phyloP scores from a whole-genome alignment of 2,329 filamentous ascomycete genomes.

The Exophiala aquamarina region DNA sequence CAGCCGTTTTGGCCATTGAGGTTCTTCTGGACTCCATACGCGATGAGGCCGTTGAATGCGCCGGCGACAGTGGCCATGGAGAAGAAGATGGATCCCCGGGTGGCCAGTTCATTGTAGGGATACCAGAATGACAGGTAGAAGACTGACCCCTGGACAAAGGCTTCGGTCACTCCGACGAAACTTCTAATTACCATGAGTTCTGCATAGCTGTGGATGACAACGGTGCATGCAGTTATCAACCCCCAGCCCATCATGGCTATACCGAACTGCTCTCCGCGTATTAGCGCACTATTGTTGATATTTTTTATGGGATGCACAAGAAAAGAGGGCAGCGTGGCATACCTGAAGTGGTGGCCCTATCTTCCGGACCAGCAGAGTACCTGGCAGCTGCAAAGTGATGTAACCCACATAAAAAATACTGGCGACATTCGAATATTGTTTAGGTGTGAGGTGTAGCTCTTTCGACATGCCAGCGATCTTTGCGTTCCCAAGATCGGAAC shows the following conservation, averaged over 20 bases:
- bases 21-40: conserved; percentile 49
- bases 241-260: conserved; percentile 9
- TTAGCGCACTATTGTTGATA: background rate
- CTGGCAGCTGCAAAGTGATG: conserved; percentile 8
- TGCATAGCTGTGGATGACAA: conserved; percentile 7
- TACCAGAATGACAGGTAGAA: conserved; percentile 13
- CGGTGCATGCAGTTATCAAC: conserved; percentile 5
- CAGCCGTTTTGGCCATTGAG: conserved; percentile 49
- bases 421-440: conserved; percentile 7
- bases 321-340: background rate
- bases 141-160: conserved; percentile 7
- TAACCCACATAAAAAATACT: conserved; percentile 12
- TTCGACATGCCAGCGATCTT: conserved; percentile 13
- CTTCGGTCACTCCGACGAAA: conserved; percentile 6
- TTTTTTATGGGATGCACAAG: too few species aligned
- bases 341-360: conserved; percentile 7
- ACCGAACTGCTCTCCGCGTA: background rate
- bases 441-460: conserved; percentile 4
- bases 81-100: conserved; percentile 46
- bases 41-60: conserved; percentile 53
- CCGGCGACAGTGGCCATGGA: conserved; percentile 49
- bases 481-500: conserved; percentile 13
- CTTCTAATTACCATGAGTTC: conserved; percentile 5
- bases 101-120: conserved; percentile 15
- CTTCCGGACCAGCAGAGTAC: conserved; percentile 5